phyloP scores from a whole-genome alignment of 1,139 yeast genomes.

The Groenewaldozyma auringiensis region DNA sequence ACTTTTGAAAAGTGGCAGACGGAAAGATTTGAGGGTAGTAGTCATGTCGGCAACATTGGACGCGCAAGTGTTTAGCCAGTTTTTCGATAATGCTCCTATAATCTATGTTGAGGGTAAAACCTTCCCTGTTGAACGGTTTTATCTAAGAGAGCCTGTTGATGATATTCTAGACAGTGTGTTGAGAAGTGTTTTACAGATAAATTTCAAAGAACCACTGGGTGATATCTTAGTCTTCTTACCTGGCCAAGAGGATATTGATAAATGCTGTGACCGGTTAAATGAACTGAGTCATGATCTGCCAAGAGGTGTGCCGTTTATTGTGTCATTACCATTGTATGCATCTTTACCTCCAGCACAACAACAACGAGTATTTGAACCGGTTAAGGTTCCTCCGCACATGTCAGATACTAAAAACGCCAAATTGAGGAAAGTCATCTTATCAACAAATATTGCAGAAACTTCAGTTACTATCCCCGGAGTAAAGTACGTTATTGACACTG shows the following conservation, averaged over 20 bases:
- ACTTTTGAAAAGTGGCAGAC: slow-evolving; percentile 34
- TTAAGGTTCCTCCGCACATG: neutral
- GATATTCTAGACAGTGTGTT: slow-evolving; percentile 79
- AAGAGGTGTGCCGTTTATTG: slow-evolving; percentile 64
- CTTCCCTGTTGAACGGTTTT: slow-evolving; percentile 71
- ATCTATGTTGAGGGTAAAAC: slow-evolving; percentile 84
- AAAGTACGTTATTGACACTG: slow-evolving; percentile 88
- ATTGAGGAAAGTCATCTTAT: slow-evolving; percentile 68
- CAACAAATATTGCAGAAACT: slow-evolving; percentile 96
- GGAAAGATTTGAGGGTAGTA: slow-evolving; percentile 43
- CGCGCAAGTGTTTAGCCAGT: slow-evolving; percentile 78
- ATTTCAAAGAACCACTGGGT: slow-evolving; percentile 72
- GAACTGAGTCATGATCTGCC: slow-evolving; percentile 61
- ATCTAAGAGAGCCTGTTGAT: slow-evolving; percentile 53
- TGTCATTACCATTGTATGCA: slow-evolving; percentile 83
- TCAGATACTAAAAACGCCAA: slow-evolving; percentile 24
- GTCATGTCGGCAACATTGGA: slow-evolving; percentile 95
- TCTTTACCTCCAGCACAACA: slow-evolving; percentile 84
- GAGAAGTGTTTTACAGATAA: slow-evolving; percentile 68
- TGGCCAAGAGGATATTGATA: slow-evolving; percentile 96
- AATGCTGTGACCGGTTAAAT: slow-evolving; percentile 56
- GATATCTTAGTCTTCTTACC: slow-evolving; percentile 87
- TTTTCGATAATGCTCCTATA: slow-evolving; percentile 72
- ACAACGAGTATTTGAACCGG: slow-evolving; percentile 58
- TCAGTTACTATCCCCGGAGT: slow-evolving; percentile 95